phyloP scores from a whole-genome alignment of 2,329 filamentous ascomycete genomes.

The Alternaria arborescens region DNA sequence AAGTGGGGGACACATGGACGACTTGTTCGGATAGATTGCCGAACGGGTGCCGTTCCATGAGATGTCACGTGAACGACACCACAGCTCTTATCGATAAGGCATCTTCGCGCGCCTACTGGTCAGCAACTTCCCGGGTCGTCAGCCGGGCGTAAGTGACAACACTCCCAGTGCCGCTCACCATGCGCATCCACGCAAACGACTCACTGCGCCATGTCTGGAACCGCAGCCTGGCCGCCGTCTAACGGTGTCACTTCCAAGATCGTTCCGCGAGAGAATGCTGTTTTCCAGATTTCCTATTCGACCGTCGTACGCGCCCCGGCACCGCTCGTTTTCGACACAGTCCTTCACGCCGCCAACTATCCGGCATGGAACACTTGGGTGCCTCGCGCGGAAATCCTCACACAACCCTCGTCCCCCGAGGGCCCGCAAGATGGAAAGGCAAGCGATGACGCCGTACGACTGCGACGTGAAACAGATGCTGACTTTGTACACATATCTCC shows the following conservation, averaged over 20 bases:
- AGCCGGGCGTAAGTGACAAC: not conserved
- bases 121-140: not conserved
- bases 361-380: constrained; percentile 32
- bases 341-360: constrained; percentile 28
- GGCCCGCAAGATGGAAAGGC: not conserved
- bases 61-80: too few relatives aligned
- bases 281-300: constrained; percentile 15
- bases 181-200: not conserved
- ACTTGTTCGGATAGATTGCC: too few relatives aligned
- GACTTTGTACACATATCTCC: not conserved
- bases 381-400: constrained; percentile 20
- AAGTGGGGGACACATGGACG: too few relatives aligned
- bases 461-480: not conserved
- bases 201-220: constrained; percentile 7
- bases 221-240: constrained; percentile 18
- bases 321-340: constrained; percentile 25
- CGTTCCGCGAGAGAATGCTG: constrained; percentile 16
- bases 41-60: too few relatives aligned
- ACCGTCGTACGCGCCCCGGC: constrained; percentile 25
- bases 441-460: not conserved
- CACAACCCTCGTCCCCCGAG: constrained; percentile 13
- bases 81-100: not conserved
- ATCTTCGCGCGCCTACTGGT: not conserved
- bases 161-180: not conserved
- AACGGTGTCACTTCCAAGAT: constrained; percentile 19